Conservation (phyloP, 331 rosid species). For the Quercus phellos region DNA sequence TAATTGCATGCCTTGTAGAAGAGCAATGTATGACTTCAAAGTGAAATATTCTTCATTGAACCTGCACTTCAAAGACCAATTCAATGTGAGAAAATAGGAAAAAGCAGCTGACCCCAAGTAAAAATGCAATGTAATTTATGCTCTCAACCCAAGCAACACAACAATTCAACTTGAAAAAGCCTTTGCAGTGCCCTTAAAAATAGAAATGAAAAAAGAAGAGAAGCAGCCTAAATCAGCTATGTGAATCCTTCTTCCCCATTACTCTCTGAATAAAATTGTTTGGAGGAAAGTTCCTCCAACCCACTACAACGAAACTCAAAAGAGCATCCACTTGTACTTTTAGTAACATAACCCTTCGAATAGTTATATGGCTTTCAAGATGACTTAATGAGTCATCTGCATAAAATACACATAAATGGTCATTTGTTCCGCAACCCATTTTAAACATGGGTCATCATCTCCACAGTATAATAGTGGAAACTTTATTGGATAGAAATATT, state of each 20-base stretch:
- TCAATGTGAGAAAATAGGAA: constrained; percentile 21
- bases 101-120: not conserved
- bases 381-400: too few relatives aligned
- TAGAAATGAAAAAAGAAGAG: not conserved
- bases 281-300: too few relatives aligned
- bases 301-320: too few relatives aligned
- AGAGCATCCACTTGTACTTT: too few relatives aligned
- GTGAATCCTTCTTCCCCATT: not conserved
- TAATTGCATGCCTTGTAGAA: constrained; percentile 48
- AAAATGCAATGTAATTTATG: not conserved
- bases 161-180: not conserved
- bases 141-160: not conserved
- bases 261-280: not conserved
- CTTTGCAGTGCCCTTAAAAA: not conserved
- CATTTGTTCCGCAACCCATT: accelerated
- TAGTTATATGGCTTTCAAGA: too few relatives aligned
- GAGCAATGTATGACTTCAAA: constrained; percentile 34
- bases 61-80: constrained; percentile 39
- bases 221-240: not conserved
- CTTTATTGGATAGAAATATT: not conserved
- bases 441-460: not conserved
- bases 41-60: constrained; percentile 32
- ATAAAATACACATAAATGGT: too few relatives aligned
- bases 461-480: not conserved
- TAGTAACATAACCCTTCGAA: too few relatives aligned